Evolutionary conservation across 805 yeast genomes (phyloP), one percentile per base, ranked within the genome.

Genomic region (Metschnikowia sp.): DNA sequence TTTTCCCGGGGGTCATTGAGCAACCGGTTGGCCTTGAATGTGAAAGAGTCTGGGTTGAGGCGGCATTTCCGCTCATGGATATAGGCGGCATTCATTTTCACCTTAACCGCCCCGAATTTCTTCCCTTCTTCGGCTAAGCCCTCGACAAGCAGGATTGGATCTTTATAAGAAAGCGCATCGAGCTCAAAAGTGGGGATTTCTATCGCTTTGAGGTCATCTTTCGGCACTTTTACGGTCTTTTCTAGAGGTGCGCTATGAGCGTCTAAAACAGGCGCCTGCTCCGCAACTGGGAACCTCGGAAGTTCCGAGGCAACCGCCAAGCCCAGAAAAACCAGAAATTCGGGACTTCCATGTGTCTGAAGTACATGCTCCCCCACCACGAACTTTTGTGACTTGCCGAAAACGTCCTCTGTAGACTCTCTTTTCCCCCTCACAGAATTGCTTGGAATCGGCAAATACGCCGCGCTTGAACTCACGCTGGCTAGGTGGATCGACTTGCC

Each of bases 51-150:
- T 3, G 81, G 65, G 53, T 78, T 76, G 31, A 69, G 54, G 42
- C 60, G 69, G 42, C 64, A 56, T 32, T 53, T 56, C 13, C 55
- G 46, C 26, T 55, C 52, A 35, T 62, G 49, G 11, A 54, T 48
- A 8, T 54, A 50, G 10, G 58, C 59, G 10, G 52, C 56, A 28
- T 92, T 91, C 4, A 95, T 84, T 7, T 78, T 70, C 2, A 91
- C 61, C 59, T 90, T 91, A 38, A 89, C 65, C 58, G 94, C 90
- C 0, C 97, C 97, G 61, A 75, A 81, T 29, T 67, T 61, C 31
- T 61, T 65, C 2, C 94, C 96, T 9, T 74, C 56, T 0, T 74
- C 70, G 10, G 66, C 62, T 1, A 81, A 63, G 11, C 78, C 70
- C 19, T 86, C 84, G 13, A 88, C 68, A 54, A 82, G 85, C n/a